Conservation (phyloP, 495 filamentous ascomycete genomes). For the Parmelia sp. region DNA sequence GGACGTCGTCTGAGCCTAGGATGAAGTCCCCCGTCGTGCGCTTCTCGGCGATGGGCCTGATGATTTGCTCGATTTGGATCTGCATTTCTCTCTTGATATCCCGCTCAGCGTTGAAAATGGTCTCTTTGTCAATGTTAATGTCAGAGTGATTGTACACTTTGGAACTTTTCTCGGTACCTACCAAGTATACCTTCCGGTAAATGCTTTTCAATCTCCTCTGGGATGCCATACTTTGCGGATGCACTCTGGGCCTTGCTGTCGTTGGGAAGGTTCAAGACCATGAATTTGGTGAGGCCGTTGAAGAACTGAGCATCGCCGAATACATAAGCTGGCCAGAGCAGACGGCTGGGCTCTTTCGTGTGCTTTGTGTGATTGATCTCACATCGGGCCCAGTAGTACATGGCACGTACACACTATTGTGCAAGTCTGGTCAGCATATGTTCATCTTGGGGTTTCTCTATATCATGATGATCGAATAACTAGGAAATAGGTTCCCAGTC, state of each 20-base stretch:
- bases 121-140: background rate
- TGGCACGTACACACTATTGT: background rate
- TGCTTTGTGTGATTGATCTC: background rate
- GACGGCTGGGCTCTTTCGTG: slow-evolving; percentile 1
- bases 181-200: background rate
- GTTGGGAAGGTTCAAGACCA: slow-evolving; percentile 6
- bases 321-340: slow-evolving; percentile 14
- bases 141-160: background rate
- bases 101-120: background rate
- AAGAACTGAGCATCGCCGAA: slow-evolving; percentile 6
- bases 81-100: slow-evolving; percentile 9
- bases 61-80: slow-evolving; percentile 1
- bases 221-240: slow-evolving; percentile 1
- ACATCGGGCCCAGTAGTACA: slow-evolving; percentile 3
- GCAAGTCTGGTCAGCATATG: background rate
- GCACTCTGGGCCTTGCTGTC: background rate
- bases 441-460: background rate
- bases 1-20: background rate
- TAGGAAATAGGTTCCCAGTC: background rate
- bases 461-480: too few species aligned
- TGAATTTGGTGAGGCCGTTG: slow-evolving; percentile 6
- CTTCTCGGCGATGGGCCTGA: slow-evolving; percentile 5
- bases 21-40: background rate
- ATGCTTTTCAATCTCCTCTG: slow-evolving; percentile 11
- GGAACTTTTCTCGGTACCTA: background rate